Conservation (phyloP, 768 basidiomycete genomes). For the Tricholoma saponaceum region DNA sequence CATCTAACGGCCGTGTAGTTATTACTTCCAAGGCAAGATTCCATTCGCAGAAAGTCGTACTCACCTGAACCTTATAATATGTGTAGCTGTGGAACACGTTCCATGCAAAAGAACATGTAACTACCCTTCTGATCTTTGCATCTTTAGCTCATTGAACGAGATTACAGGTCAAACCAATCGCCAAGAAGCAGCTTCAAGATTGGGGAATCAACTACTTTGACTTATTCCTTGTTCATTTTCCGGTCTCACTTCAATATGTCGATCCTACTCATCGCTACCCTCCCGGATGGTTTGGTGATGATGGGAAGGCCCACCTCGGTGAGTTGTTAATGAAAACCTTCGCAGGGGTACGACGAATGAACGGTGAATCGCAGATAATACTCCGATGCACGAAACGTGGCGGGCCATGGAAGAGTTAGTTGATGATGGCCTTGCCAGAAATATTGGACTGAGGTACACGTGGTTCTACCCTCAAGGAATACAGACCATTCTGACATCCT, state of each 20-base stretch:
- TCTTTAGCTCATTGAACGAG: slow-evolving; percentile 11
- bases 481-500: background rate
- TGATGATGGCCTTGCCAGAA: slow-evolving; percentile 64
- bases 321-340: slow-evolving; percentile 16
- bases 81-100: slow-evolving; percentile 83
- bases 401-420: slow-evolving; percentile 74
- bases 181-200: slow-evolving; percentile 62
- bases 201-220: slow-evolving; percentile 90
- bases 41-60: slow-evolving; percentile 31
- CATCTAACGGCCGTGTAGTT: slow-evolving; percentile 34
- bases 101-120: slow-evolving; percentile 74
- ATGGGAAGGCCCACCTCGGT: slow-evolving; percentile 66
- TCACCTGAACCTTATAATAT: background rate
- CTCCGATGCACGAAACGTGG: slow-evolving; percentile 82
- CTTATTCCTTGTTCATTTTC: slow-evolving; percentile 82
- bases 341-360: background rate
- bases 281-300: slow-evolving; percentile 77
- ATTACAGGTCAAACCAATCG: slow-evolving; percentile 47
- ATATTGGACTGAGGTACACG: slow-evolving; percentile 71
- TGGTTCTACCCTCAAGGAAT: background rate
- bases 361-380: slow-evolving; percentile 40
- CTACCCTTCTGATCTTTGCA: slow-evolving; percentile 15
- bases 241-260: slow-evolving; percentile 76
- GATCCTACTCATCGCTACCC: slow-evolving; percentile 75
- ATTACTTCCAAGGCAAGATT: slow-evolving; percentile 73